Evolutionary conservation across 768 basidiomycete species (phyloP).

Genomic region (Astraeus odoratus): DNA sequence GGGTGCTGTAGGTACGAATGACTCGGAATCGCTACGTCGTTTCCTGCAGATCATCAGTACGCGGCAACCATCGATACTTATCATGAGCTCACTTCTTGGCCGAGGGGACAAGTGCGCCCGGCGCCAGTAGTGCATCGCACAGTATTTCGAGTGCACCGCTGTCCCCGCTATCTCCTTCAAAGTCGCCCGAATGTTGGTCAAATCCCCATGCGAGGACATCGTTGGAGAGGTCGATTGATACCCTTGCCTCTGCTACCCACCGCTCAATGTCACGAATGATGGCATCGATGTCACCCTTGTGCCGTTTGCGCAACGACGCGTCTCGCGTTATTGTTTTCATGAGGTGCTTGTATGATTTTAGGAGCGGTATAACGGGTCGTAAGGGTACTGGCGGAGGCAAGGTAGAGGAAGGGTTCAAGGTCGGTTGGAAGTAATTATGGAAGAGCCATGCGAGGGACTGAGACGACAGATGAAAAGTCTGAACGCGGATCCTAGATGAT

Average conservation of each 20-base stretch:
- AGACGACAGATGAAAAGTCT: background rate
- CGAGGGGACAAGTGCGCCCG: slow-evolving; percentile 72
- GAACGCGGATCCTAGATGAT: background rate
- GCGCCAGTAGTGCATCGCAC: slow-evolving; percentile 58
- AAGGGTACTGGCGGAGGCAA: slow-evolving; percentile 29
- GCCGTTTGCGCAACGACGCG: slow-evolving; percentile 45
- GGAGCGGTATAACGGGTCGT: slow-evolving; percentile 56
- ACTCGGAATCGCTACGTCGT: slow-evolving; percentile 34
- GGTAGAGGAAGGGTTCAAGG: slow-evolving; percentile 46
- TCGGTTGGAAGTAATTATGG: slow-evolving; percentile 79
- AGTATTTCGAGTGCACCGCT: slow-evolving; percentile 63
- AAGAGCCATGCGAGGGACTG: slow-evolving; percentile 83
- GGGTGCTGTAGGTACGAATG: slow-evolving; percentile 43
- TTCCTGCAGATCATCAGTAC: slow-evolving; percentile 41
- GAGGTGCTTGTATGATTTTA: slow-evolving; percentile 69
- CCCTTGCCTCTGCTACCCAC: slow-evolving; percentile 71
- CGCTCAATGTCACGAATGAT: slow-evolving; percentile 61
- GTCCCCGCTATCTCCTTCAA: slow-evolving; percentile 48
- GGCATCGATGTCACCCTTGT: slow-evolving; percentile 43
- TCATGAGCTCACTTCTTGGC: slow-evolving; percentile 65
- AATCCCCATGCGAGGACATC: slow-evolving; percentile 42
- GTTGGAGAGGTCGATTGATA: slow-evolving; percentile 47
- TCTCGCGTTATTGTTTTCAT: slow-evolving; percentile 60
- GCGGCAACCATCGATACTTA: background rate
- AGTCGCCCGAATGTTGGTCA: slow-evolving; percentile 20